Percentiles rank a stretch among this genome's conserved stretches.
These are phyloP conservation scores for Kwoniella heveanensis DNA, from an alignment of 768 basidiomycete genomes.

Conservation along the genomic window DNA sequence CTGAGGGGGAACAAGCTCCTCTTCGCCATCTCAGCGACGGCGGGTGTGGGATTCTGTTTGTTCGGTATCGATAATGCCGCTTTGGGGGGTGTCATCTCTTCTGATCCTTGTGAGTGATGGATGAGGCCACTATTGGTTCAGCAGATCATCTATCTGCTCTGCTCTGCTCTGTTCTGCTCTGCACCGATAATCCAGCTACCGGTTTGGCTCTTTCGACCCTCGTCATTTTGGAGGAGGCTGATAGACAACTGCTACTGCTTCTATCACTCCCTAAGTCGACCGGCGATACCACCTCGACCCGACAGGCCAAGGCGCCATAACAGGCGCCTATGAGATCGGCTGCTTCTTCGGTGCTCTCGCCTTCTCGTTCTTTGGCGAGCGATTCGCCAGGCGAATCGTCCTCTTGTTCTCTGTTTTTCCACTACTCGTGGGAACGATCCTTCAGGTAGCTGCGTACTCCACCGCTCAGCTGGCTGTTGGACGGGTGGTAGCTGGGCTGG, in stretches of 20 bases:
- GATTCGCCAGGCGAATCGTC: conserved; percentile 14
- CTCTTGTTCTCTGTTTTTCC: conserved; percentile 18
- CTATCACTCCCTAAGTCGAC: conserved; percentile 10
- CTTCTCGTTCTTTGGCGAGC: conserved; percentile 18
- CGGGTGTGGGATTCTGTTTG: conserved; percentile 26
- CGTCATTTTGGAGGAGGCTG: no score
- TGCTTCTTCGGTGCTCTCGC: conserved; percentile 25
- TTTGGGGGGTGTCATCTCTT: conserved; percentile 22
- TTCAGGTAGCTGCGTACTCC: conserved; percentile 19
- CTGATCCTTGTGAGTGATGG: conserved; percentile 25
- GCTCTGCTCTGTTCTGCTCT: no score
- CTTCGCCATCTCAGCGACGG: conserved; percentile 21
- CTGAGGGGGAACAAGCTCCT: conserved; percentile 26
- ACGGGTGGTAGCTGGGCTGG: conserved; percentile 23
- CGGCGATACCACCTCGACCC: conserved; percentile 16
- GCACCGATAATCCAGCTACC: no score
- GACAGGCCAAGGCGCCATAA: conserved; percentile 22
- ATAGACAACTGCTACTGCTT: not conserved
- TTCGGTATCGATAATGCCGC: conserved; percentile 29
- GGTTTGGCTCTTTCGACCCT: no score
- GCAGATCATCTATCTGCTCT: no score
- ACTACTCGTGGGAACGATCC: conserved; percentile 14
- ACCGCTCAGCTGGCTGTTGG: conserved; percentile 24
- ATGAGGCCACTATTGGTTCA: no score
- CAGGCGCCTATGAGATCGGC: conserved; percentile 22